Evolutionary conservation across 1,284 basidiomycete species (phyloP).

Genomic region (Golubevia sp.): DNA sequence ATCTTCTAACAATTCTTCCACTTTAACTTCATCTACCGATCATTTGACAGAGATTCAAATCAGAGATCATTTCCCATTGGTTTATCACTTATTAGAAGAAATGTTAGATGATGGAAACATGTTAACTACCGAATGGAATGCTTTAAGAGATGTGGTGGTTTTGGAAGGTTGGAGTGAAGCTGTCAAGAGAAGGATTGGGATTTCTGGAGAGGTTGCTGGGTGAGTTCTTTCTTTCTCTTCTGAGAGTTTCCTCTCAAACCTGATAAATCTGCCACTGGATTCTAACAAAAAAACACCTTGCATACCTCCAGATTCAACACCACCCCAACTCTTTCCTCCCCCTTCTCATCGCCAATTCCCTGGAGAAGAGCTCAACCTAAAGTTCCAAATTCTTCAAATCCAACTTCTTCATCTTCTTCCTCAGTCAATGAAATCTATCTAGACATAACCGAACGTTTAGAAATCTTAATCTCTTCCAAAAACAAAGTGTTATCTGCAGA

Average conservation of each 20-base stretch:
- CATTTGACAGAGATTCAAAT: constrained; percentile 46
- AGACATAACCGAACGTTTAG: constrained; percentile 39
- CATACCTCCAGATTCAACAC: too few relatives aligned
- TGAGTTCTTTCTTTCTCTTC: too few relatives aligned
- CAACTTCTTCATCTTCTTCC: too few relatives aligned
- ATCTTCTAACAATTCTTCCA: constrained; percentile 18
- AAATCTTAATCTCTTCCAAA: constrained; percentile 19
- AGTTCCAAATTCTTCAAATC: constrained; percentile 9
- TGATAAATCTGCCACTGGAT: too few relatives aligned
- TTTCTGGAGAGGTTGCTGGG: neutral
- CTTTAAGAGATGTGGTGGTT: constrained; percentile 46
- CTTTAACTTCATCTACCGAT: constrained; percentile 5
- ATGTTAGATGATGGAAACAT: constrained; percentile 55
- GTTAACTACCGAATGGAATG: constrained; percentile 47
- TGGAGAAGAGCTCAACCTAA: constrained; percentile 47
- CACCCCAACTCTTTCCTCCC: constrained; percentile 24
- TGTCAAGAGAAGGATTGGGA: neutral
- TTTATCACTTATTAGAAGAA: constrained; percentile 56
- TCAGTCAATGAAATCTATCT: constrained; percentile 43
- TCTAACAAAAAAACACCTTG: too few relatives aligned
- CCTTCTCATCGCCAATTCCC: constrained; percentile 42
- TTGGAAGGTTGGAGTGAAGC: constrained; percentile 34
- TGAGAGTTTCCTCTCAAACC: too few relatives aligned
- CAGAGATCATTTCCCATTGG: constrained; percentile 49
- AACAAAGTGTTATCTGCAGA: constrained; percentile 29